Conservation (phyloP, 1,284 basidiomycete species). For the Irpex lacteus region DNA sequence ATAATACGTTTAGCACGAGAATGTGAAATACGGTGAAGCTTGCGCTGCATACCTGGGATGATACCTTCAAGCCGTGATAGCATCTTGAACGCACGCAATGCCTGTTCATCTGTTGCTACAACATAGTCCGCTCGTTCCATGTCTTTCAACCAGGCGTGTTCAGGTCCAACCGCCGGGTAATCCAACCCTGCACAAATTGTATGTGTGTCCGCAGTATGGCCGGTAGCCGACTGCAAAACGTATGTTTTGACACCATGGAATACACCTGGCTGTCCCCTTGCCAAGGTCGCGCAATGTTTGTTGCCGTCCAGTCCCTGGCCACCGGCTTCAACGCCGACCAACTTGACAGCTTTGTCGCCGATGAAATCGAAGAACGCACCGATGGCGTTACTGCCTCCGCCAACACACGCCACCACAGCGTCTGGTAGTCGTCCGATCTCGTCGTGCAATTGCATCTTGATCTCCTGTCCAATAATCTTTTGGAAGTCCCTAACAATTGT, state of each 20-base stretch:
- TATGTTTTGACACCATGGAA: slow-evolving; percentile 96
- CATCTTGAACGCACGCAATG: slow-evolving; percentile 88
- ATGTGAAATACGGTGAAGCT: background rate
- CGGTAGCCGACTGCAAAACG: slow-evolving; percentile 83
- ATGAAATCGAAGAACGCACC: slow-evolving; percentile 97
- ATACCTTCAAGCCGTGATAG: slow-evolving; percentile 95
- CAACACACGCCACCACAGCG: slow-evolving; percentile 94
- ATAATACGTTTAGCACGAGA: slow-evolving; percentile 10
- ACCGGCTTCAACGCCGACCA: slow-evolving; percentile 93
- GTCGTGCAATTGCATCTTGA: slow-evolving; percentile 84
- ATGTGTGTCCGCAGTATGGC: slow-evolving; percentile 97
- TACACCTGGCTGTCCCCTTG: slow-evolving; percentile 89
- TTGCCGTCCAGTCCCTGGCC: slow-evolving; percentile 89
- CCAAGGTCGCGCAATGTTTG: slow-evolving; percentile 89
- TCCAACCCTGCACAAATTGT: slow-evolving; percentile 95
- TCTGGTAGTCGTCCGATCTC: slow-evolving; percentile 86
- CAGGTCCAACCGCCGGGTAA: slow-evolving; percentile 94
- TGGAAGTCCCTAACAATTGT: slow-evolving; percentile 99
- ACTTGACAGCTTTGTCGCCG: slow-evolving; percentile 74
- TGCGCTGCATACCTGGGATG: slow-evolving; percentile 73
- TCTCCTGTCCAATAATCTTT: slow-evolving; percentile 92
- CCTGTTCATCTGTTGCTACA: slow-evolving; percentile 91
- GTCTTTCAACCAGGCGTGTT: slow-evolving; percentile 97
- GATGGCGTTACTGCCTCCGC: slow-evolving; percentile 97
- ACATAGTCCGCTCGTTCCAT: slow-evolving; percentile 92